Evolutionary conservation across 164 flowering plant species (phyloP).

Genomic region (Piper longum): DNA sequence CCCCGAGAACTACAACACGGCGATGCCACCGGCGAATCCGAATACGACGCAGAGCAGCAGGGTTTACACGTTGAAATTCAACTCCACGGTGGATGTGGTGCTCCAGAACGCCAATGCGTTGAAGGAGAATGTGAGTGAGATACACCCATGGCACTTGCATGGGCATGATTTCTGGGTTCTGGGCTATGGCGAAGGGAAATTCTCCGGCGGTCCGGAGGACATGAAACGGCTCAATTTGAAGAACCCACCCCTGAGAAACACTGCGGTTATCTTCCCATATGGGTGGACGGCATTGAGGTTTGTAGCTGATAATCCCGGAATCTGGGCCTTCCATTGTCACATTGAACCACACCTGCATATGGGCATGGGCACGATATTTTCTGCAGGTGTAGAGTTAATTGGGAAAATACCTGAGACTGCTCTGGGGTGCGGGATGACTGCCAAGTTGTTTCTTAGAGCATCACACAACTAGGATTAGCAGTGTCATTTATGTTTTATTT

Average conservation of each 20-base stretch:
- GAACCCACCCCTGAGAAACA: slow-evolving; percentile 62
- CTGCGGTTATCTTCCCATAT: slow-evolving; percentile 62
- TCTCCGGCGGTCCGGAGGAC: slow-evolving; percentile 19
- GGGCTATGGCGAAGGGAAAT: slow-evolving; percentile 86
- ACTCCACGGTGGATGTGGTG: slow-evolving; percentile 50
- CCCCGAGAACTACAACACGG: slow-evolving; percentile 30
- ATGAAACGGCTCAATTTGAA: slow-evolving; percentile 30
- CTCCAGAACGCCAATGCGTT: slow-evolving; percentile 75
- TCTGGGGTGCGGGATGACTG: slow-evolving; percentile 57
- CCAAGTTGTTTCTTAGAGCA: slow-evolving; percentile 20
- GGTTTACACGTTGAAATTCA: slow-evolving; percentile 31
- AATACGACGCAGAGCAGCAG: slow-evolving; percentile 39
- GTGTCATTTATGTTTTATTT: too few species aligned
- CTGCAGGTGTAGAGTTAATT: slow-evolving; percentile 34
- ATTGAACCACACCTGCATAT: slow-evolving; percentile 90
- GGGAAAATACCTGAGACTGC: slow-evolving; percentile 33
- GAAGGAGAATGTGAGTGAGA: slow-evolving; percentile 39
- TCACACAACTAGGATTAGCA: not conserved
- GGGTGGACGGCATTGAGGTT: slow-evolving; percentile 94
- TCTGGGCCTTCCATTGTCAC: slow-evolving; percentile 92
- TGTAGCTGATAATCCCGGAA: slow-evolving; percentile 83
- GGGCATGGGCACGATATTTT: slow-evolving; percentile 91
- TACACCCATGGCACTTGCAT: slow-evolving; percentile 94
- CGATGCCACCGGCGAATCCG: slow-evolving; percentile 37
- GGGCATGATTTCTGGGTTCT: slow-evolving; percentile 95